Conservation (phyloP, 805 yeast species). For the Grigorovia transvaalensis region DNA sequence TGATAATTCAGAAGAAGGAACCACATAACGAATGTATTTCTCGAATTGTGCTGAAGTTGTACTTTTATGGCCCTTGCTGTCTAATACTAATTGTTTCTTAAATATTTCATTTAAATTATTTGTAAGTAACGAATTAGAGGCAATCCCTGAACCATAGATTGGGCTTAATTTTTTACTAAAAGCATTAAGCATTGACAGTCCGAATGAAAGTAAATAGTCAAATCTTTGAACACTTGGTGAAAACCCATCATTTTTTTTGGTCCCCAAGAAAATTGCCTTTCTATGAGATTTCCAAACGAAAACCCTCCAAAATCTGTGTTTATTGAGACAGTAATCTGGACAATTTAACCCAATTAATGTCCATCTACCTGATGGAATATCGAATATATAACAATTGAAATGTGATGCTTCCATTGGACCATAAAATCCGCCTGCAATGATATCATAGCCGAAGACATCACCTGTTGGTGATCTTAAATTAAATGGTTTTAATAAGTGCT, state of each 20-base stretch:
- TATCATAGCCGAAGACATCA: slow-evolving; percentile 55
- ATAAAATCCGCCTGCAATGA: slow-evolving; percentile 51
- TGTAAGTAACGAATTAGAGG: not conserved
- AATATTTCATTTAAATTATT: slow-evolving; percentile 3
- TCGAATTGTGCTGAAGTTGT: slow-evolving; percentile 35
- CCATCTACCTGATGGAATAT: slow-evolving; percentile 40
- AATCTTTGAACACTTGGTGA: slow-evolving; percentile 34
- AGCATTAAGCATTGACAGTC: slow-evolving; percentile 44
- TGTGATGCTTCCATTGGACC: slow-evolving; percentile 30
- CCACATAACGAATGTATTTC: slow-evolving; percentile 64
- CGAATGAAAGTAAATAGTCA: slow-evolving; percentile 37
- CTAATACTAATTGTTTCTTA: slow-evolving; percentile 3
- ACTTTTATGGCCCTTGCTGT: not conserved
- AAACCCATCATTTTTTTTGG: slow-evolving; percentile 18
- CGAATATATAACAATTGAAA: slow-evolving; percentile 23
- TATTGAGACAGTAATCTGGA: slow-evolving; percentile 41
- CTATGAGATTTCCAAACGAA: slow-evolving; percentile 74
- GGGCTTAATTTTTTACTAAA: slow-evolving; percentile 15
- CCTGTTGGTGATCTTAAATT: slow-evolving; percentile 48
- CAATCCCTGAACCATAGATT: not conserved
- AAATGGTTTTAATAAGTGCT: slow-evolving; percentile 11
- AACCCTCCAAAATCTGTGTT: slow-evolving; percentile 55
- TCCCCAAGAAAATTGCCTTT: slow-evolving; percentile 52
- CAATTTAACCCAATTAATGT: slow-evolving; percentile 44
- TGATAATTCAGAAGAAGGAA: slow-evolving; percentile 56